These are phyloP conservation scores for Decorospora gaudefroyi DNA, from an alignment of 2,329 filamentous ascomycete genomes.

Conservation along the genomic window DNA sequence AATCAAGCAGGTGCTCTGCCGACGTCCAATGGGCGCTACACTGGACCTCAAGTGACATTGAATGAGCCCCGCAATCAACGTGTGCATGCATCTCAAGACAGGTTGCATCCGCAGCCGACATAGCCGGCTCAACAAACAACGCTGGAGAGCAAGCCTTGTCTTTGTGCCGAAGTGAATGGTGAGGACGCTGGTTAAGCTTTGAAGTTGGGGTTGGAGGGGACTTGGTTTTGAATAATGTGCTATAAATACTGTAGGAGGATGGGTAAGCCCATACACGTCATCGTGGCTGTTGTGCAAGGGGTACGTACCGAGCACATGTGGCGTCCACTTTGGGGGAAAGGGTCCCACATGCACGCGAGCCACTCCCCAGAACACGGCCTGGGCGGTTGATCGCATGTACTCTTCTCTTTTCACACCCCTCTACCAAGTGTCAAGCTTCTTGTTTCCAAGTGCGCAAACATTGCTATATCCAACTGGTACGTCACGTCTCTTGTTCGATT, in stretches of 20 bases:
- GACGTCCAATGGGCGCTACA: constrained; percentile 16
- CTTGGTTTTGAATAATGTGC: background rate
- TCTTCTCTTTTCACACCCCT: constrained; percentile 3
- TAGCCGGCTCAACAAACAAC: constrained; percentile 8
- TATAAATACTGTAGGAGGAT: too few relatives aligned
- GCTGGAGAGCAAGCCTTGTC: background rate
- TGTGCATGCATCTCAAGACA: constrained; percentile 14
- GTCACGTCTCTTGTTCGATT: background rate
- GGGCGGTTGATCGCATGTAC: constrained; percentile 4
- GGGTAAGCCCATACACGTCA: constrained; percentile 15
- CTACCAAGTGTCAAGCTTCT: background rate
- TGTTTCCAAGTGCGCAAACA: background rate
- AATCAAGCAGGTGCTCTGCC: constrained; percentile 8
- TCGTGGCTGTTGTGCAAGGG: constrained; percentile 13
- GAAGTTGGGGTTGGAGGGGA: background rate
- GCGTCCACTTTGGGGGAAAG: constrained; percentile 19
- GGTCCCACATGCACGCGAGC: constrained; percentile 26
- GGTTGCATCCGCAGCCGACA: constrained; percentile 10
- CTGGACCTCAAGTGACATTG: background rate
- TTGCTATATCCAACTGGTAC: constrained; percentile 3
- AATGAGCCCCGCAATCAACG: constrained; percentile 17
- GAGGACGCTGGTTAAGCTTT: background rate
- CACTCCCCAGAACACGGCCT: constrained; percentile 8
- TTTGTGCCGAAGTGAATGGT: background rate
- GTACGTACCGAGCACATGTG: constrained; percentile 12